phyloP scores from a whole-genome alignment of 1,284 basidiomycete genomes.

The Leucoagaricus sp. region DNA sequence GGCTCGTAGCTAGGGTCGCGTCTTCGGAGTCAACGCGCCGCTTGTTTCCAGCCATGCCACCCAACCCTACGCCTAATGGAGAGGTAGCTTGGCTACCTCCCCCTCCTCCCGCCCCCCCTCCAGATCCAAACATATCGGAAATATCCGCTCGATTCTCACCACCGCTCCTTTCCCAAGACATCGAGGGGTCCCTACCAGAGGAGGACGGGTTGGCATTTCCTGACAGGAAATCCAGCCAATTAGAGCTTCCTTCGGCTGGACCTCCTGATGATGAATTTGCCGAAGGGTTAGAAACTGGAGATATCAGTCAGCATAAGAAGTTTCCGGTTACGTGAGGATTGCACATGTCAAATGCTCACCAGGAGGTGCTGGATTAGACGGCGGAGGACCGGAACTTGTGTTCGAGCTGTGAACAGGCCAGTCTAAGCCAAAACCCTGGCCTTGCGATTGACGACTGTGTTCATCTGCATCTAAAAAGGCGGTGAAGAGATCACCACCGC shows the following conservation, averaged over 20 bases:
- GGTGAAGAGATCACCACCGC: constrained; percentile 28
- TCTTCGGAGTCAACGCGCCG: constrained; percentile 13
- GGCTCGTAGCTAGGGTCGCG: neutral
- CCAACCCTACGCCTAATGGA: constrained; percentile 8
- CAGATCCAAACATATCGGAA: constrained; percentile 12
- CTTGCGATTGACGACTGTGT: constrained; percentile 23
- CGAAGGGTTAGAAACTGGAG: constrained; percentile 5
- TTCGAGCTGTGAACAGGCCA: constrained; percentile 32
- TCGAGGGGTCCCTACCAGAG: constrained; percentile 14
- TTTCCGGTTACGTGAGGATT: neutral
- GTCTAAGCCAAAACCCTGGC: constrained; percentile 27
- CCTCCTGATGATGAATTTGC: constrained; percentile 13
- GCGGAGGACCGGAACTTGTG: constrained; percentile 15
- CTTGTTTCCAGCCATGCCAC: constrained; percentile 8
- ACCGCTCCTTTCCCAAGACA: constrained; percentile 17
- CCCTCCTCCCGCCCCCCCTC: constrained; percentile 6
- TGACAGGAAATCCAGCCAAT: constrained; percentile 17
- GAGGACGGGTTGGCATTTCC: constrained; percentile 8
- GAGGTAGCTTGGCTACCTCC: constrained; percentile 11
- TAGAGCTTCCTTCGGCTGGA: constrained; percentile 10
- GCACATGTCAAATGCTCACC: neutral
- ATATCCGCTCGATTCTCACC: constrained; percentile 12
- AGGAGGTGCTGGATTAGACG: neutral
- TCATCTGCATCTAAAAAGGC: constrained; percentile 33
- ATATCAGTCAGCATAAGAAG: constrained; percentile 4